Conservation (phyloP, 176 grass and related monocot genomes). For the Cenchrus fungigraminus region DNA sequence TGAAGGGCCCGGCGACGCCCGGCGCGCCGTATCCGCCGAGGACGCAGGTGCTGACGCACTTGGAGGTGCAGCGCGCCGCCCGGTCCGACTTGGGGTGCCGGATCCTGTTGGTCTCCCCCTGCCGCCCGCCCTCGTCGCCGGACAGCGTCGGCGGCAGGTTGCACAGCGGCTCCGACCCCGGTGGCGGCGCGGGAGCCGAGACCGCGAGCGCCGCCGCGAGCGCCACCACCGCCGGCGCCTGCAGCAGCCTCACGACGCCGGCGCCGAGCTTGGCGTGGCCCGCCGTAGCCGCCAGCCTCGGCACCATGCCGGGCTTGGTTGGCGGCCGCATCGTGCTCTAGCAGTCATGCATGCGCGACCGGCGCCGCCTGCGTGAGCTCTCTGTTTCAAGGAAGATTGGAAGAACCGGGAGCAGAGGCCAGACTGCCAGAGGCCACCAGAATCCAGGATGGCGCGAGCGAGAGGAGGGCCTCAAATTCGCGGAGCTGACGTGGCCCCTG, state of each 20-base stretch:
- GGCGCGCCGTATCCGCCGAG: constrained; percentile 72
- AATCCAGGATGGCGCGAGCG: background rate
- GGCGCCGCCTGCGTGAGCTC: background rate
- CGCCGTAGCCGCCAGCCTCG: background rate
- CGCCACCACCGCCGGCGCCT: constrained; percentile 49
- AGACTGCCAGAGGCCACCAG: background rate
- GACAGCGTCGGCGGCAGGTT: constrained; percentile 56
- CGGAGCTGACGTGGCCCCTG: background rate
- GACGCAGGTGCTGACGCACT: constrained; percentile 83
- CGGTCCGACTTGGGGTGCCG: constrained; percentile 52
- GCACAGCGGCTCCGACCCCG: constrained; percentile 38
- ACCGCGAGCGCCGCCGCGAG: constrained; percentile 38
- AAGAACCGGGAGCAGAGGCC: background rate
- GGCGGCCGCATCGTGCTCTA: constrained; percentile 23
- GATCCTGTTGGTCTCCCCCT: constrained; percentile 40
- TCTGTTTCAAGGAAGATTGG: background rate
- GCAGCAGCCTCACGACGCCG: constrained; percentile 35
- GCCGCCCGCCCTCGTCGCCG: constrained; percentile 35
- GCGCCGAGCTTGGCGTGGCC: background rate
- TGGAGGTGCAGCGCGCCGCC: constrained; percentile 60
- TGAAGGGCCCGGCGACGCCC: constrained; percentile 69
- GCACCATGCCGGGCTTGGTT: background rate
- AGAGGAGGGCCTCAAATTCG: background rate
- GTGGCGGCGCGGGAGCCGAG: background rate
- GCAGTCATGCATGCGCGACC: background rate